Base-by-base conservation (phyloP, 2,329 filamentous ascomycete genomes). In the Aspergillus pseudoviridinutans region DNA sequence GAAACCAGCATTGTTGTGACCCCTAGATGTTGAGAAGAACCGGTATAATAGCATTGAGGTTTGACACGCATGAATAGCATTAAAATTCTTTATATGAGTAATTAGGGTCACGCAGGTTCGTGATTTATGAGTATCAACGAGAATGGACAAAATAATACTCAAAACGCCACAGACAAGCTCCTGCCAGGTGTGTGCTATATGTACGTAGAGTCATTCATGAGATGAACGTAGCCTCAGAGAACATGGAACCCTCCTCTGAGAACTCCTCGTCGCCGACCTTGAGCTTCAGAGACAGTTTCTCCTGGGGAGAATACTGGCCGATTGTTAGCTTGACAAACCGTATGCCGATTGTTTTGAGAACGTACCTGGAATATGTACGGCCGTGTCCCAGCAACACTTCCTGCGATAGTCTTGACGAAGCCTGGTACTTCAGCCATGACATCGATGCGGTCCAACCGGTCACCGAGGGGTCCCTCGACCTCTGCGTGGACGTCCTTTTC, bases 211-310 rank as follows among this genome's bases (percentile, higher is more conserved):
- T 63, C 55, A 56, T 63, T 74, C 71, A 88, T 53, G 89, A 92
- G 76, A 99, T 96, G 79, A 97, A 99, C n/a, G 92, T 97, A 2
- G 94, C 92, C 79, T 99, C 94, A 57, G 84, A 86, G 77, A 95
- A 96, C 55, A 96, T 77, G 50, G 78, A 80, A 50, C 94, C 94
- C 70, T 92, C 80, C 75, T 97, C 93, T 20, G 82, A 80, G 60
- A 87, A 84, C 68, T 92, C 89, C 67, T 90, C 82, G 58, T 92
- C 92, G 51, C 90, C 92, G 62, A 93, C 82, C 76, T 92, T 94
- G 66, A 99, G 69, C 81, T 94, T 93, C 65, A 99, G 78, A 17
- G 84, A 84, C 57, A 91, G 82, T 68, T 84, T 84, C 57, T 82
- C 76, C 59, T 79, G 77, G 38, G 90, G 88, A 20, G 82, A 82